Percentiles rank a stretch among this genome's conserved stretches.
phyloP scores from a whole-genome alignment of 1,284 basidiomycete species.

The Ustilago nuda region DNA sequence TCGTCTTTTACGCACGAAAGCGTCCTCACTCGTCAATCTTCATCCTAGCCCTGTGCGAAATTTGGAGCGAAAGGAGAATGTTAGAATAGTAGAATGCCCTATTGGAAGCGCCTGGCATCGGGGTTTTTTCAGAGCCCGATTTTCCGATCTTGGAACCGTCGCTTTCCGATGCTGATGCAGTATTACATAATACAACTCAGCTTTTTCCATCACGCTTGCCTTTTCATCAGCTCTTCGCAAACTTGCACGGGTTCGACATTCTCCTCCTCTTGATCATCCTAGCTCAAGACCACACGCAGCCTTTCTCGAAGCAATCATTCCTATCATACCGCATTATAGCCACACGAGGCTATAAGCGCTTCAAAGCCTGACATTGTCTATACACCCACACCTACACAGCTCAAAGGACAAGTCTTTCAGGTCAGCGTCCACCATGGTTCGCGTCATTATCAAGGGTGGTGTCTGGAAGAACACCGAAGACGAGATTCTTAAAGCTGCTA shows the following conservation, averaged over 20 bases:
- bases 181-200: neutral
- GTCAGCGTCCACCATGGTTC: conserved; percentile 53
- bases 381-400: no score
- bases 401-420: neutral
- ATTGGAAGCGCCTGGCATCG: neutral
- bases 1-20: neutral
- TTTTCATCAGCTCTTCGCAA: neutral
- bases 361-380: neutral
- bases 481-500: conserved; percentile 69
- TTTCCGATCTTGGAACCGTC: neutral
- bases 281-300: neutral
- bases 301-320: neutral
- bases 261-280: neutral
- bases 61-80: neutral
- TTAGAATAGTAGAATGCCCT: neutral
- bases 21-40: neutral
- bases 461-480: conserved; percentile 70
- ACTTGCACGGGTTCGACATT: neutral
- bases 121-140: neutral
- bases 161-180: neutral
- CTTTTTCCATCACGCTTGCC: neutral
- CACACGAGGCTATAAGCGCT: neutral
- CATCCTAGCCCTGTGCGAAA: neutral
- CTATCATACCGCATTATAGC: neutral
- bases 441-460: conserved; percentile 68